Base-by-base conservation (phyloP, 306 rosid species). In the Arachis stenosperma region DNA sequence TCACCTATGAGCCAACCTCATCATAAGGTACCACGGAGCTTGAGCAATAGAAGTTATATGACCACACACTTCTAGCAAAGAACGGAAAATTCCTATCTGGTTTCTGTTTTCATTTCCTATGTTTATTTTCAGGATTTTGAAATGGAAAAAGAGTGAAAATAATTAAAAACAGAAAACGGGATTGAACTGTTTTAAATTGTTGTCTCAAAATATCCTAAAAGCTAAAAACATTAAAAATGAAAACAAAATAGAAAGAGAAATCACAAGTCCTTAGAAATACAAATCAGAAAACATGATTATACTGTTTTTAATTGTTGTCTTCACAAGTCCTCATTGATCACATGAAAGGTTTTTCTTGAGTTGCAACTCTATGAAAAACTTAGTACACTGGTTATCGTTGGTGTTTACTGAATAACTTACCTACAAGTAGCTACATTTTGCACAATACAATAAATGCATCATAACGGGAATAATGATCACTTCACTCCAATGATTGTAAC, bases 361-460 rank as follows among this genome's bases (percentile, higher is more conserved):
- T 33, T 14, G 29, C 33, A 40, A 39, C 69, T 61, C 61, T 59
- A 8, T 39, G 14, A 51, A 22, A 30, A 63, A 7, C 56, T 41
- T 13, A 64, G 68, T 58, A 42, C 61, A 75, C 17, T 75, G 48
- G 36, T 14, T 56, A 9, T 55, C 57, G 9, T 22, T 37, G 8
- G 22, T 61, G 70, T 73, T 56, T 42, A 30, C 48, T 40, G 59
- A 52, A 52, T 17, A 52, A 36, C n/a, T 50, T 48, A 61, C 14
- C 55, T 36, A 27, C 58, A 61, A 42, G 10, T 6, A 14, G 61
- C 61, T 39, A 61, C 61, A 37, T 39, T 72, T 22, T 40, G 51
- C 65, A 41, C 14, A 12, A 12, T 30, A 67, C 41, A 6, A 39
- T 8, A 39, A 39, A 37, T 29, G 36, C 58, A 42, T 6, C 14